These are phyloP conservation scores for Solanum hybrid DNA, from an alignment of 305 asterid species.

Conservation along the genomic window DNA sequence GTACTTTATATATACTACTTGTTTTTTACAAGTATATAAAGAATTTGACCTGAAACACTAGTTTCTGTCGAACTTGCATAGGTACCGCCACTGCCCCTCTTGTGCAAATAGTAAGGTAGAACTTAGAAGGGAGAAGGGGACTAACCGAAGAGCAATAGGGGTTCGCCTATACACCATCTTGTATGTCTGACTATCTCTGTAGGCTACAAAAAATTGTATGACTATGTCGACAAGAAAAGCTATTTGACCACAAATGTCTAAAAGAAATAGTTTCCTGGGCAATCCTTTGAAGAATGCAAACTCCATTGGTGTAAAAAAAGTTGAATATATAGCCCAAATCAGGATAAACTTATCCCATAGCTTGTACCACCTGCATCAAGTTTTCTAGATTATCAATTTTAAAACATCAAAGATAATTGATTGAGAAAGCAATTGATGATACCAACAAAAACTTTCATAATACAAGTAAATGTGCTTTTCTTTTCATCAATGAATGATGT, in stretches of 20 bases:
- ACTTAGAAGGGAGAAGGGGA: background rate
- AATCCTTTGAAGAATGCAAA: constrained; percentile 88
- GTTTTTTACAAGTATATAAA: background rate
- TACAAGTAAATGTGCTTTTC: background rate
- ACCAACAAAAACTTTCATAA: no score
- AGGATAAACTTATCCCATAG: constrained; percentile 81
- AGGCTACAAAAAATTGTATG: constrained; percentile 70
- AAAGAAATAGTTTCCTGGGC: constrained; percentile 54
- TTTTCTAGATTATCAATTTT: background rate
- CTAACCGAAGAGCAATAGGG: constrained; percentile 62
- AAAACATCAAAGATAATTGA: background rate
- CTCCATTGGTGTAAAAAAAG: constrained; percentile 86
- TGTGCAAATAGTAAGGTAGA: constrained; percentile 19
- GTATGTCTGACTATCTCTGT: constrained; percentile 70
- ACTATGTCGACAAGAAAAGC: constrained; percentile 69
- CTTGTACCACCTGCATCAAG: constrained; percentile 55
- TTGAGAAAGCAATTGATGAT: background rate
- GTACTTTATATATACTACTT: background rate
- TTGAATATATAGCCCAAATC: constrained; percentile 80
- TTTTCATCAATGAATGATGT: background rate
- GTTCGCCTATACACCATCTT: constrained; percentile 52
- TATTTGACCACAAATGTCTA: constrained; percentile 74
- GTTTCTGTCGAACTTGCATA: background rate
- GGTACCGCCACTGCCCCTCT: background rate
- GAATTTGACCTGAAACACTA: background rate